Conservation (phyloP, 495 filamentous ascomycete genomes). For the Hypoxylon perforatum region DNA sequence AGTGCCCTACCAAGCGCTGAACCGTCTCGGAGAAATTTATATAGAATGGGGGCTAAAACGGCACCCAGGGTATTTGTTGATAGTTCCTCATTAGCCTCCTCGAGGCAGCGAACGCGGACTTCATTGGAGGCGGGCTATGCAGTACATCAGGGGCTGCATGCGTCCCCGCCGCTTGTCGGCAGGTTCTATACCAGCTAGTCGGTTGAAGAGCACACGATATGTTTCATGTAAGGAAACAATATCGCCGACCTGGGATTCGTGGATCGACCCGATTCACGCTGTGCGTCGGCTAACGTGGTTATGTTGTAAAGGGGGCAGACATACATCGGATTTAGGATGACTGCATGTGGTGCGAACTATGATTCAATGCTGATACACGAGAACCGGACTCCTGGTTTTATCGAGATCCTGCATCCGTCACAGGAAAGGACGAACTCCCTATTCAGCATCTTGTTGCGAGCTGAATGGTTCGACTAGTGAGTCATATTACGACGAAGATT, state of each 20-base stretch:
- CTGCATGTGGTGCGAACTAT: slow-evolving; percentile 12
- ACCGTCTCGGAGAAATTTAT: not conserved
- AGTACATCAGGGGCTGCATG: slow-evolving; percentile 57
- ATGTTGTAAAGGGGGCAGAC: slow-evolving; percentile 11
- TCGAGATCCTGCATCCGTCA: slow-evolving; percentile 35
- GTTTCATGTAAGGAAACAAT: slow-evolving; percentile 54
- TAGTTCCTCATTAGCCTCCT: slow-evolving; percentile 61
- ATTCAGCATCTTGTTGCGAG: not conserved
- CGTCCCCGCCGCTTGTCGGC: slow-evolving; percentile 56
- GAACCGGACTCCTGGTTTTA: slow-evolving; percentile 11
- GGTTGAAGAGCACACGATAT: slow-evolving; percentile 56
- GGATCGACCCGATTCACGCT: slow-evolving; percentile 61
- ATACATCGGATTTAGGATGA: slow-evolving; percentile 15
- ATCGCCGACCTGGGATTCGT: slow-evolving; percentile 59
- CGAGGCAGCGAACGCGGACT: slow-evolving; percentile 58
- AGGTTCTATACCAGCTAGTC: slow-evolving; percentile 62
- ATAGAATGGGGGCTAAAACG: slow-evolving; percentile 29
- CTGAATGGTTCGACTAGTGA: slow-evolving; percentile 1
- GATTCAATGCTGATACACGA: slow-evolving; percentile 13
- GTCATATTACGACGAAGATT: not conserved
- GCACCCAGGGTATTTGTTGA: slow-evolving; percentile 55
- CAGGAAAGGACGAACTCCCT: not conserved
- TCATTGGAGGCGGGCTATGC: slow-evolving; percentile 58
- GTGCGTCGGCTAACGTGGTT: slow-evolving; percentile 1
- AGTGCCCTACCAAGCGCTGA: not conserved